Evolutionary conservation across 805 yeast species (phyloP).

Genomic region (Pichia pseudocactophila): DNA sequence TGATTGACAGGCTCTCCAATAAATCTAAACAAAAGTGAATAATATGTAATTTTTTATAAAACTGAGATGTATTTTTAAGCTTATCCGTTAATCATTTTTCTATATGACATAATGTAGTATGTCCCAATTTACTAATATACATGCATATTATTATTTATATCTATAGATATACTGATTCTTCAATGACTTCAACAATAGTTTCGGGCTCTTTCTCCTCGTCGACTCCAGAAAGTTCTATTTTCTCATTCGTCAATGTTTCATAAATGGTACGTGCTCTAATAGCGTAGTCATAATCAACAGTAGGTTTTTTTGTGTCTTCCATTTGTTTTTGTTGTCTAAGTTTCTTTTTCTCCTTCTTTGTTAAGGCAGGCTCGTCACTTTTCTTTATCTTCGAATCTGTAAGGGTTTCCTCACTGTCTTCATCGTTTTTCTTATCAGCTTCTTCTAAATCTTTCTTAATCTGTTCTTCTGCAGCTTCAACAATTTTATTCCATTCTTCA

Average conservation of each 20-base stretch:
- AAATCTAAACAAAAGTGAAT: too few relatives aligned
- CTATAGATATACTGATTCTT: conserved; percentile 11
- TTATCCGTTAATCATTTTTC: too few relatives aligned
- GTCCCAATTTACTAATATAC: too few relatives aligned
- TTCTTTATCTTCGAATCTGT: conserved; percentile 7
- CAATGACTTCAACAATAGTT: conserved; percentile 2
- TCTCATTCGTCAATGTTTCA: conserved; percentile 3
- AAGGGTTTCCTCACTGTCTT: conserved; percentile 17
- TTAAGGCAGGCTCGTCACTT: conserved; percentile 1
- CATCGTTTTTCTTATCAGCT: conserved; percentile 6
- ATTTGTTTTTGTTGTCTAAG: conserved; percentile 10
- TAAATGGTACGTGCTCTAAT: conserved; percentile 11
- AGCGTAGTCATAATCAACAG: conserved; percentile 10
- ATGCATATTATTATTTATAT: background rate
- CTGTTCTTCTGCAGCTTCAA: conserved; percentile 32
- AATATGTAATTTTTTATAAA: too few relatives aligned
- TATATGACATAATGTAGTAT: too few relatives aligned
- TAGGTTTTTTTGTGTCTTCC: conserved; percentile 9
- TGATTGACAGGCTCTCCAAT: too few relatives aligned
- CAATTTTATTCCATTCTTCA: conserved; percentile 47
- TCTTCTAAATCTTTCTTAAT: conserved; percentile 12
- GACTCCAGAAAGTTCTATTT: conserved; percentile 3
- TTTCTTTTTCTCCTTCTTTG: background rate
- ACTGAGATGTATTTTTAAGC: too few relatives aligned
- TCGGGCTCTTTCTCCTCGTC: background rate